Evolutionary conservation across 2,329 filamentous ascomycete species (phyloP).

Genomic region (Penicillium fuscoglaucum): DNA sequence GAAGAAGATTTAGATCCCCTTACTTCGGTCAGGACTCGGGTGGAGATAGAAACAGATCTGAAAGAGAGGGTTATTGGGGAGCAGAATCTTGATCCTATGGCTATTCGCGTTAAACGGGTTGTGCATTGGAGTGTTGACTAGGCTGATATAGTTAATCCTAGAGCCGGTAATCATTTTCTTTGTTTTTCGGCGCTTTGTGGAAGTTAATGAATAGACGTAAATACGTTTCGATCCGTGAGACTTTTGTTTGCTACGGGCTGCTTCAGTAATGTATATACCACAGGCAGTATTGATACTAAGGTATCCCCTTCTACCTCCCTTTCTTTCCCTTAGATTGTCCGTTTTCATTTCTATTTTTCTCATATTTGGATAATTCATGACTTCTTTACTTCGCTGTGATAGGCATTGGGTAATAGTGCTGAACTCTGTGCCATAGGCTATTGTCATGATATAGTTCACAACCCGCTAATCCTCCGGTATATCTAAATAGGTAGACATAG

Average conservation of each 20-base stretch:
- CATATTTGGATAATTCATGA: no score
- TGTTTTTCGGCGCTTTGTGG: background rate
- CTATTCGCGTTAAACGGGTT: slow-evolving; percentile 15
- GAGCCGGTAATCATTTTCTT: background rate
- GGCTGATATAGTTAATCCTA: background rate
- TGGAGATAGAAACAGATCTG: slow-evolving; percentile 3
- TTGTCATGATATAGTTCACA: background rate
- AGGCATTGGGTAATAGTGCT: no score
- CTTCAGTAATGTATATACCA: background rate
- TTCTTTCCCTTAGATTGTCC: no score
- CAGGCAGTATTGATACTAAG: background rate
- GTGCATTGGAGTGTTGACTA: slow-evolving; percentile 13
- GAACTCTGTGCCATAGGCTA: no score
- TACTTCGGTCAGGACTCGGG: slow-evolving; percentile 1
- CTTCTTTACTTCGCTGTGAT: no score
- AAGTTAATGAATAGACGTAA: background rate
- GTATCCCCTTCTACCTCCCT: background rate
- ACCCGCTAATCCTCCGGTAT: background rate
- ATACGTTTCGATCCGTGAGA: no score
- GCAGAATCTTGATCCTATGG: slow-evolving; percentile 12
- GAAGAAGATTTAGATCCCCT: background rate
- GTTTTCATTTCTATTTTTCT: no score
- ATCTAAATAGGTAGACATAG: background rate
- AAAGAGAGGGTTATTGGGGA: slow-evolving; percentile 1
- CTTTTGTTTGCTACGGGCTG: background rate